Evolutionary conservation across 257 asterid genomes (phyloP).

Genomic region (Dorcoceras hygrometricum): DNA sequence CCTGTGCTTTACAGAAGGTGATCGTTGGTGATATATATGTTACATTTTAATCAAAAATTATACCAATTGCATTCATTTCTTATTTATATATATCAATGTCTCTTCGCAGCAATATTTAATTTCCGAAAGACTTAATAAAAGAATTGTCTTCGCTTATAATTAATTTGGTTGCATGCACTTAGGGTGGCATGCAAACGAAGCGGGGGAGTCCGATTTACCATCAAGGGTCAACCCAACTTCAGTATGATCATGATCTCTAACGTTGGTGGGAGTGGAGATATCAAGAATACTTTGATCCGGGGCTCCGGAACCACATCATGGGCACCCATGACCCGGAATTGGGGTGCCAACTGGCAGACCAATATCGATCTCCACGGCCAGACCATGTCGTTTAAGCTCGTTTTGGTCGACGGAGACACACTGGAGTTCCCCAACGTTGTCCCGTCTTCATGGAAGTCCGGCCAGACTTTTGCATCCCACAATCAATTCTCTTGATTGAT

Average conservation of each 20-base stretch:
- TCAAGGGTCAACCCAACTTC: constrained; percentile 62
- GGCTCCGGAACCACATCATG: constrained; percentile 48
- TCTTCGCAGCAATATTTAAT: no score
- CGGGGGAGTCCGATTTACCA: constrained; percentile 67
- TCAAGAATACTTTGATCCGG: constrained; percentile 48
- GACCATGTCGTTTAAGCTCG: constrained; percentile 50
- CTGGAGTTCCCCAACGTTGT: constrained; percentile 43
- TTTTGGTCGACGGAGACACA: constrained; percentile 38
- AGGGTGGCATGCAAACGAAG: constrained; percentile 62
- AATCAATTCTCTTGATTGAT: constrained; percentile 35
- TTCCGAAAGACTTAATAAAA: no score
- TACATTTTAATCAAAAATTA: no score
- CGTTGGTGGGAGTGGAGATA: constrained; percentile 70
- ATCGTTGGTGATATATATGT: no score
- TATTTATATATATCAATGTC: no score
- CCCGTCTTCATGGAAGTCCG: constrained; percentile 63
- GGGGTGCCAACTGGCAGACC: constrained; percentile 80
- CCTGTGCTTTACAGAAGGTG: constrained; percentile 61
- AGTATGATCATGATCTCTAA: constrained; percentile 62
- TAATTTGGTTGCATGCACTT: background rate
- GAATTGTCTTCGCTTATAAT: no score
- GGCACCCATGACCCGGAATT: constrained; percentile 52
- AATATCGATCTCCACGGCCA: constrained; percentile 43
- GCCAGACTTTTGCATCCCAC: constrained; percentile 65
- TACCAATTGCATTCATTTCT: no score